Base-by-base conservation (phyloP, 169 alveolate species). In the Cryptosporidium bovis region DNA sequence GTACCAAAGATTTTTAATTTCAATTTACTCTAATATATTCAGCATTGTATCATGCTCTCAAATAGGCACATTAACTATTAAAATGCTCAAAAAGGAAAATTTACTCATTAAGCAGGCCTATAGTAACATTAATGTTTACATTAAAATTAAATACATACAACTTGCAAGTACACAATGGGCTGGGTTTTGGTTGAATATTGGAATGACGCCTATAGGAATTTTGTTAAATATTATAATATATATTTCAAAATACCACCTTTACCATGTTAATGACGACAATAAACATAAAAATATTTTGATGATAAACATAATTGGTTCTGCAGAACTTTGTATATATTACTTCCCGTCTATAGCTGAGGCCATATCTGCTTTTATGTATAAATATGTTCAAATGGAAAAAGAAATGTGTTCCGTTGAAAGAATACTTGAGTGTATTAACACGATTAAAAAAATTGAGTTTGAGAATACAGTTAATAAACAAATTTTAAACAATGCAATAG, bases 371-470 rank as follows among this genome's bases (percentile, higher is more conserved):
- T 51, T 90, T n/a, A 71, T 90, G 33, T 60, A 40, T 20, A 83
- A 90, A 34, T 69, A 62, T n/a, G 84, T 89, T 8, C 82, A 82
- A 53, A 51, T 84, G 62, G 93, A 90, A 36, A 90, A 82, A 18
- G 91, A 90, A 13, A 90, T 90, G 93, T 90, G 93, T 46, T 90
- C 93, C 6, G 90, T 90, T 4, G 93, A 90, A 31, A 65, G 91
- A 20, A 60, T 83, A 6, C 40, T 29, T 12, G 31, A 77, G n/a
- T 77, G 31, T 29, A 69, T 69, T 18, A 48, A 36, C 18, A 33
- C 55, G n/a, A 2, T 16, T 27, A 16, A 15, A 0, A 12, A 48
- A 31, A 10, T 18, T 8, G 82, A 44, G 31, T 48, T n/a, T 8
- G 69, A 33, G 16, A 12, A 55, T 7, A 2, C 31, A 7, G 34